These are phyloP conservation scores for Hysterangium stoloniferum DNA, from an alignment of 768 basidiomycete genomes.

Conservation along the genomic window DNA sequence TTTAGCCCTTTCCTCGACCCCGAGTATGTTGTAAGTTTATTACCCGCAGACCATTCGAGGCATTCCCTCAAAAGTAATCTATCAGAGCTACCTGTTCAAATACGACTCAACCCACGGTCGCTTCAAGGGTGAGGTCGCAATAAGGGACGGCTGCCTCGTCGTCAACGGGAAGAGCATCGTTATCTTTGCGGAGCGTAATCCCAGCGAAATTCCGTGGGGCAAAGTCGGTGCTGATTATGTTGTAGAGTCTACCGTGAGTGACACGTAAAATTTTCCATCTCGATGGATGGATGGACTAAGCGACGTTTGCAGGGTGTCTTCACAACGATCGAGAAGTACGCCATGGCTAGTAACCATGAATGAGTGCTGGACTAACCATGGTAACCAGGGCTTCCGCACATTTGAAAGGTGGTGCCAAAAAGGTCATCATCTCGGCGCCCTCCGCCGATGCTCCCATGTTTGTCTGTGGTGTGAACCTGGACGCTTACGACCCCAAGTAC, in stretches of 20 bases:
- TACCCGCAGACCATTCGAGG: too few relatives aligned
- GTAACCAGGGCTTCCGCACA: slow-evolving; percentile 68
- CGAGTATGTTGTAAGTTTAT: slow-evolving; percentile 77
- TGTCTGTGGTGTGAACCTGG: slow-evolving; percentile 93
- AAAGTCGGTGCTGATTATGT: slow-evolving; percentile 82
- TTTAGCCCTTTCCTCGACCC: slow-evolving; percentile 93
- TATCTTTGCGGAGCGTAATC: slow-evolving; percentile 83
- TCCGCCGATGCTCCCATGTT: slow-evolving; percentile 97
- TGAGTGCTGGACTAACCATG: neutral
- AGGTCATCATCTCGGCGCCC: slow-evolving; percentile 98
- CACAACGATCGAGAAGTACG: slow-evolving; percentile 86
- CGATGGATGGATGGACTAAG: neutral
- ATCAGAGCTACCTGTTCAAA: slow-evolving; percentile 97
- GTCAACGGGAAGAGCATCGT: slow-evolving; percentile 73
- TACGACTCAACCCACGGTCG: slow-evolving; percentile 90
- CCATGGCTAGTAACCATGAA: too few relatives aligned
- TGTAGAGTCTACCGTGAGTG: slow-evolving; percentile 85
- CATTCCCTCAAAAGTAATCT: neutral
- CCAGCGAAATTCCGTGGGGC: slow-evolving; percentile 78
- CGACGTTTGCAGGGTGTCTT: slow-evolving; percentile 74
- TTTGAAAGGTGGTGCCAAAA: slow-evolving; percentile 98
- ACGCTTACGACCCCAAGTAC: slow-evolving; percentile 82
- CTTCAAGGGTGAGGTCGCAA: slow-evolving; percentile 66
- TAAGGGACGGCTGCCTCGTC: slow-evolving; percentile 83
- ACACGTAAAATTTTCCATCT: neutral